Evolutionary conservation across 345 rosid genomes (phyloP).

Genomic region (Eucalyptus marginata): DNA sequence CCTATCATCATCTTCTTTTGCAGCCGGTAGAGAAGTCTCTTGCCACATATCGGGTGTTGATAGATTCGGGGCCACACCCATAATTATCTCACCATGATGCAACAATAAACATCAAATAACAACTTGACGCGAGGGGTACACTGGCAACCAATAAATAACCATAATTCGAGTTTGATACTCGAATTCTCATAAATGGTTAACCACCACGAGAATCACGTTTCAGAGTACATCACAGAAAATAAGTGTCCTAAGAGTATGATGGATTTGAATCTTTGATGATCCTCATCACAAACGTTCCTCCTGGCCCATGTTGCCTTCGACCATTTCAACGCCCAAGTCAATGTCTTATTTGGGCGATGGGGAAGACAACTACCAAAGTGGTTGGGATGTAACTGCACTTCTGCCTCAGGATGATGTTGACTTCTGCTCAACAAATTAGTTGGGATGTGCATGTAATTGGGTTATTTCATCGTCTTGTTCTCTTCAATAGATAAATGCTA

Average conservation of each 20-base stretch:
- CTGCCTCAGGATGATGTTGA: too few species aligned
- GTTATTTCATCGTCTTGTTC: not conserved
- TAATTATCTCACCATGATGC: not conserved
- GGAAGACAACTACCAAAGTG: not conserved
- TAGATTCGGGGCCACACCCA: not conserved
- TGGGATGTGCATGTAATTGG: not conserved
- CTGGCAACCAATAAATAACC: too few species aligned
- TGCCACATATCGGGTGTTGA: not conserved
- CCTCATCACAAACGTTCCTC: too few species aligned
- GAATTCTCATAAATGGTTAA: too few species aligned
- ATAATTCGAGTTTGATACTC: too few species aligned
- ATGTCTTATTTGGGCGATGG: not conserved
- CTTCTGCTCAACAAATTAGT: not conserved
- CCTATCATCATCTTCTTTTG: not conserved
- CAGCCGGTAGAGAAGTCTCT: not conserved
- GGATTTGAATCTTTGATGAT: too few species aligned
- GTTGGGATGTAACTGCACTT: not conserved
- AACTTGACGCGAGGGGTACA: not conserved
- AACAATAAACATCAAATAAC: not conserved
- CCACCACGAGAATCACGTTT: too few species aligned
- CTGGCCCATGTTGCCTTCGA: too few species aligned
- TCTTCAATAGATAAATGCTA: not conserved
- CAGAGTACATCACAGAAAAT: too few species aligned
- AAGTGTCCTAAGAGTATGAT: too few species aligned
- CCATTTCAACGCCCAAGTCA: too few species aligned